phyloP scores from a whole-genome alignment of 495 filamentous ascomycete species.

The Penicillium pulvis region DNA sequence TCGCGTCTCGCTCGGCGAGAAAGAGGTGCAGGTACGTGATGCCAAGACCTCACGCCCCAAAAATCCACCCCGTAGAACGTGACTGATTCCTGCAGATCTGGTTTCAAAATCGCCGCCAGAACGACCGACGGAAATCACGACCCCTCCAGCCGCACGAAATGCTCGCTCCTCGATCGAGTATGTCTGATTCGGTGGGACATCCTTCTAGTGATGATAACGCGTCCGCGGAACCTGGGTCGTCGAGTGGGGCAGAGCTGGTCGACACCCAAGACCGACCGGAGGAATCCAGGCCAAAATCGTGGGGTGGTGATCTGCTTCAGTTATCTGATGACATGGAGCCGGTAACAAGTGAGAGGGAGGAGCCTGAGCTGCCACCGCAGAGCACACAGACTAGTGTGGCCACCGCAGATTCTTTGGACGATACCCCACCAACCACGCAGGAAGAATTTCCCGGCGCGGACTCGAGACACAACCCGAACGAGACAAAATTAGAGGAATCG shows the following conservation, averaged over 20 bases:
- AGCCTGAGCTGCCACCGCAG: conserved; percentile 24
- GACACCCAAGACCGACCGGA: conserved; percentile 26
- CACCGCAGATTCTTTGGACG: conserved; percentile 30
- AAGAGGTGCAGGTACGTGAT: conserved; percentile 88
- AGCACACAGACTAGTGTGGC: conserved; percentile 45
- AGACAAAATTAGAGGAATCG: conserved; percentile 21
- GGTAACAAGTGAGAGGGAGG: conserved; percentile 30
- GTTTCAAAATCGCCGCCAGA: conserved; percentile 98
- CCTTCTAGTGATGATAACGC: conserved; percentile 48
- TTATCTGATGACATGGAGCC: conserved; percentile 38
- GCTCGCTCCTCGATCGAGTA: conserved; percentile 53
- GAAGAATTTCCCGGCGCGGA: conserved; percentile 24
- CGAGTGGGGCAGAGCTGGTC: conserved; percentile 36
- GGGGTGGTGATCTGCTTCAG: conserved; percentile 31
- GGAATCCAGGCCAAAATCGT: conserved; percentile 22
- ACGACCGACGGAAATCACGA: conserved; percentile 85
- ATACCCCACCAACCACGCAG: conserved; percentile 31
- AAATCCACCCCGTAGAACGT: conserved; percentile 20
- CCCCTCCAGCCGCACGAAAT: conserved; percentile 84
- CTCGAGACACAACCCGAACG: conserved; percentile 18
- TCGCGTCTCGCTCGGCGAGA: conserved; percentile 88
- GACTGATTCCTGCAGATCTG: conserved; percentile 70
- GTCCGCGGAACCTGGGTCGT: conserved; percentile 35
- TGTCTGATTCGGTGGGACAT: conserved; percentile 54
- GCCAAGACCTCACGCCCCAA: conserved; percentile 29